Evolutionary conservation across 2,329 filamentous ascomycete species (phyloP), one percentile per base, ranked within the genome.

Genomic region (Corniculantispora saksenae): DNA sequence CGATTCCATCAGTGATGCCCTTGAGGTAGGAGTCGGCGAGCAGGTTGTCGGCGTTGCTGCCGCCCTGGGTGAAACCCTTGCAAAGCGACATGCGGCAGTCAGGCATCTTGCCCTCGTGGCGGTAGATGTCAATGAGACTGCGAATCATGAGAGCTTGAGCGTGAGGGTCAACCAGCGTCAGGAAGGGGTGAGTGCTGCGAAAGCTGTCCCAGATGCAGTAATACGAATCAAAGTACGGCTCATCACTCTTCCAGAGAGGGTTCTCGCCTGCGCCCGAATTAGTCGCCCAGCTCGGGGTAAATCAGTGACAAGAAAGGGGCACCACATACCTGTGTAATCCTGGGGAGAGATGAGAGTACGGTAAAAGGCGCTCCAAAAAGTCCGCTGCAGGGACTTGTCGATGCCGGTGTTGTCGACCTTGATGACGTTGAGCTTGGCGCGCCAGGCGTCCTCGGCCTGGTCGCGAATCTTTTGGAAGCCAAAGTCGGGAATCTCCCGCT

Each of bases 31-130:
- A 85, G 71, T 93, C 91, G 1, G 84, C 86, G 12, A 93, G 80
- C 2, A 93, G 84, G 12, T 91, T 82, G 70, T 93, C 91, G 2
- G 90, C 89, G 68, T 93, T 93, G 1, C 89, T 91, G 0, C 91
- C 91, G 13, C 91, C 91, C 74, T 93, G 91, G 0, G 89, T 91
- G 73, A 83, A 91, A 0, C 91, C 91, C 72, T 92, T 92, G 76
- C 86, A 91, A 19, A 93, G 83, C 1, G 85, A 87, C 90, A 93
- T 93, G 43, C 90, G 83, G 72, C 91, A 93, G 75, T 94, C 91
- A 0, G 91, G 91, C 1, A 94, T 78, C 69, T 84, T 91, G 9
- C 87, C 87, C 10, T 89, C 86, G 70, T 90, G 83, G 15, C 83
- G 81, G 72, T 92, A 94, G 10, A 89, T 90, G 68, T 93, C 91